Base-by-base conservation (phyloP, 805 yeast species). In the Cyberlindnera petersonii region DNA sequence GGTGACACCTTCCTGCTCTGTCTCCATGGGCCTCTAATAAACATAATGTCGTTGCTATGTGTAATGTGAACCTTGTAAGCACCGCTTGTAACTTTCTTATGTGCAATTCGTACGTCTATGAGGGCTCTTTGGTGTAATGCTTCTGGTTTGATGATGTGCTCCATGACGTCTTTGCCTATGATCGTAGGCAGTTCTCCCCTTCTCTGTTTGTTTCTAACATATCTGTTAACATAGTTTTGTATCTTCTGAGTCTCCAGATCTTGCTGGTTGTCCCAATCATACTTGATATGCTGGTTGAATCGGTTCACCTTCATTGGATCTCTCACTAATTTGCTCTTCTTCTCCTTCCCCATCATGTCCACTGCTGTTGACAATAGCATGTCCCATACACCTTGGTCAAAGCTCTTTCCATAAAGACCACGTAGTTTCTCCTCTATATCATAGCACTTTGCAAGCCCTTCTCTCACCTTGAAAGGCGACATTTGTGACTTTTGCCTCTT, bases 1-100 rank as follows among this genome's bases (percentile, higher is more conserved):
- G 43, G 44, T 13, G 49, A 40, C 1, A 55, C 32, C 14, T 26
- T 29, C 2, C 34, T 22, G 5, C 35, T 35, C 35, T 55, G 58
- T 11, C 28, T 33, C 49, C 52, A 49, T 3, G 54, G 55, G 1
- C 43, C 47, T 26, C 59, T 35, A 2, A 54, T 23, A 14, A 53
- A 52, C 5, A 24, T 9, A 2, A 51, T 16, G 7, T 28, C 46
- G 2, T 47, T 39, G 9, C 47, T 23, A 3, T n/a, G 9, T 1
- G 52, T 32, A 1, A 46, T 24, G 9, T 46, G 50, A 0, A 48
- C 50, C 16, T 33, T 31, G 26, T 54, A 54, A 3, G 59, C 48
- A 1, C 60, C 58, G 4, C 24, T 33, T 1, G 19, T 7, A 5
- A 44, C 17, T n/a, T 35, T 40, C 16, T 23, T 18, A 6, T 24